Evolutionary conservation across 148 eudicot genomes (phyloP).

Genomic region (Amaranthus hypochondriacus): DNA sequence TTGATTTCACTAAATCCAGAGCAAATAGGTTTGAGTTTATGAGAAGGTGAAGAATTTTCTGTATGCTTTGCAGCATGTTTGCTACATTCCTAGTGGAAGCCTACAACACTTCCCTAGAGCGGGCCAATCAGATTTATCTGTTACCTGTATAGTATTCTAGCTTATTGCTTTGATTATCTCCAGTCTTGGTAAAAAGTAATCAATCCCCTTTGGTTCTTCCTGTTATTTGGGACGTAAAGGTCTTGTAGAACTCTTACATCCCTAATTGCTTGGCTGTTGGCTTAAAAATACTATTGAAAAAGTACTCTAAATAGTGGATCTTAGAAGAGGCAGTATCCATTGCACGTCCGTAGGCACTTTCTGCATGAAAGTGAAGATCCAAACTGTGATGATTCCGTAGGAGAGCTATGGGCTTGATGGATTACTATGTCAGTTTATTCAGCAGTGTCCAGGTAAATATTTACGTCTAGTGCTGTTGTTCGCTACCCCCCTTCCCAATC

Average conservation of each 20-base stretch:
- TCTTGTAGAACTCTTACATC: not conserved
- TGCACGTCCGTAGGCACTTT: not conserved
- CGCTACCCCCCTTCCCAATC: not conserved
- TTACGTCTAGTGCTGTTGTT: not conserved
- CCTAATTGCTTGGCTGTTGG: not conserved
- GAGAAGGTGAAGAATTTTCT: not conserved
- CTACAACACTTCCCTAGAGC: not conserved
- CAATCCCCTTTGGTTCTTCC: not conserved
- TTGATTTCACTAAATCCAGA: not conserved
- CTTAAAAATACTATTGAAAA: not conserved
- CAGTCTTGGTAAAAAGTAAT: not conserved
- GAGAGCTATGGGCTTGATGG: not conserved
- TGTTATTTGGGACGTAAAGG: not conserved
- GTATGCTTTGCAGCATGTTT: not conserved
- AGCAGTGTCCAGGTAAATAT: not conserved
- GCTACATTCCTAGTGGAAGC: not conserved
- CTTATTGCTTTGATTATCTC: conserved; percentile 2
- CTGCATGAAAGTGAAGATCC: not conserved
- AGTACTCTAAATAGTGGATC: not conserved
- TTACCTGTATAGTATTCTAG: not conserved
- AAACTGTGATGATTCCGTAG: not conserved
- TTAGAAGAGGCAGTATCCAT: not conserved
- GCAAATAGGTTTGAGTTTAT: not conserved
- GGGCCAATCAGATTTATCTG: not conserved
- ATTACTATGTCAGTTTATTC: not conserved